Evolutionary conservation across 495 filamentous ascomycete species (phyloP).

Genomic region (Podospora appendiculata): DNA sequence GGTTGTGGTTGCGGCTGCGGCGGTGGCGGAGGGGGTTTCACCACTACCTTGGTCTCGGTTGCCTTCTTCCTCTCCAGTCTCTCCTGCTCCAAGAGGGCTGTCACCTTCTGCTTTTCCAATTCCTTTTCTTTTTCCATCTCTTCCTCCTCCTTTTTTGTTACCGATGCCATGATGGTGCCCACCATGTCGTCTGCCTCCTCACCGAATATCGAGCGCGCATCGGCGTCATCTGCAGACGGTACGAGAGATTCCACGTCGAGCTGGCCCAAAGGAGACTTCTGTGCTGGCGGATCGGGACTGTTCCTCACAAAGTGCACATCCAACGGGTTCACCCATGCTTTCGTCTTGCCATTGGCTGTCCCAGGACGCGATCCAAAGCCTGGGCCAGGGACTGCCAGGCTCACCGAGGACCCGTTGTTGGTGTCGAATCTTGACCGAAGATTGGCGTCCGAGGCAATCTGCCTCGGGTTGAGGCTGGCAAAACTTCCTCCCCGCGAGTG

Average conservation of each 20-base stretch:
- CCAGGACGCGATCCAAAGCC: constrained; percentile 16
- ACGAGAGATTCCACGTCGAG: constrained; percentile 16
- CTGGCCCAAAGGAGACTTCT: constrained; percentile 26
- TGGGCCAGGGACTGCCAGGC: constrained; percentile 10
- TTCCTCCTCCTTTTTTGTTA: constrained; percentile 23
- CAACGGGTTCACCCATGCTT: constrained; percentile 32
- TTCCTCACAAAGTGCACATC: constrained; percentile 29
- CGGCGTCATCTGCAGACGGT: constrained; percentile 14
- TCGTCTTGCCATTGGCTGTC: constrained; percentile 24
- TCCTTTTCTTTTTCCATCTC: constrained; percentile 11
- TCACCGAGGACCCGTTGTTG: constrained; percentile 16
- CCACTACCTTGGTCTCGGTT: constrained; percentile 9
- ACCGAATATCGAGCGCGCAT: constrained; percentile 15
- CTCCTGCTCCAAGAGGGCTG: constrained; percentile 15
- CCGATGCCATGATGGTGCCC: constrained; percentile 20
- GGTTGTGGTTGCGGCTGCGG: background rate
- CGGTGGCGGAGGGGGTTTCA: background rate
- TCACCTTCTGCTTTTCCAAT: constrained; percentile 12
- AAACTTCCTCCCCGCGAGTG: constrained; percentile 13
- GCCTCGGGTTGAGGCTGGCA: constrained; percentile 21
- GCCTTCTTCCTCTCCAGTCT: constrained; percentile 15
- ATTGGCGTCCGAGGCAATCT: constrained; percentile 30
- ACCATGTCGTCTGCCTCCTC: constrained; percentile 26
- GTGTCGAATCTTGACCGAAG: constrained; percentile 23
- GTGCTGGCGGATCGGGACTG: constrained; percentile 7